Conservation (phyloP, 1,284 basidiomycete genomes). For the Leucoagaricus sp. region DNA sequence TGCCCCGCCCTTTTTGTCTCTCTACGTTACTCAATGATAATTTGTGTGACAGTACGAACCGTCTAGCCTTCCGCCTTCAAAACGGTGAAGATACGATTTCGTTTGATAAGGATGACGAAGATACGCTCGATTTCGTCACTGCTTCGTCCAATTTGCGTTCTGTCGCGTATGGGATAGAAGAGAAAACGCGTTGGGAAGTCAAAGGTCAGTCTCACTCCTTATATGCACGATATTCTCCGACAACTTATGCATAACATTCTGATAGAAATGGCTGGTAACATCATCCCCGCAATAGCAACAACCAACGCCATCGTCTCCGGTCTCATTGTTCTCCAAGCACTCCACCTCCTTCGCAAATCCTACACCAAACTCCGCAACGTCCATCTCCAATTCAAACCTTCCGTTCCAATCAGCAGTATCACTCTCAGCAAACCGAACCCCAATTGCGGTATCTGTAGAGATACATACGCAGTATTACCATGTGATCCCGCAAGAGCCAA, state of each 20-base stretch:
- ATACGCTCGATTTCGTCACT: slow-evolving; percentile 95
- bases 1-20: neutral
- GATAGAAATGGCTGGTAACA: slow-evolving; percentile 99
- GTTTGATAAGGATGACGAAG: slow-evolving; percentile 99
- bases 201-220: slow-evolving; percentile 67
- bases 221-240: neutral
- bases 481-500: slow-evolving; percentile 70
- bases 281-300: slow-evolving; percentile 98
- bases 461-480: slow-evolving; percentile 76
- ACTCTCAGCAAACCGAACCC: slow-evolving; percentile 68
- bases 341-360: slow-evolving; percentile 76
- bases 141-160: slow-evolving; percentile 93
- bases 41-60: slow-evolving; percentile 60
- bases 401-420: slow-evolving; percentile 72
- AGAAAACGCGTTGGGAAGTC: slow-evolving; percentile 94
- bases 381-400: slow-evolving; percentile 74
- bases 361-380: slow-evolving; percentile 65
- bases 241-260: neutral
- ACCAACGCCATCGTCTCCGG: slow-evolving; percentile 98
- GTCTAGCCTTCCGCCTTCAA: slow-evolving; percentile 74
- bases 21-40: neutral
- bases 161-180: slow-evolving; percentile 85
- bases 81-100: slow-evolving; percentile 77
- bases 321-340: slow-evolving; percentile 89
- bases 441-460: slow-evolving; percentile 83